These are phyloP conservation scores for Phoma sp. DNA, from an alignment of 2,329 filamentous ascomycete genomes.

Conservation along the genomic window DNA sequence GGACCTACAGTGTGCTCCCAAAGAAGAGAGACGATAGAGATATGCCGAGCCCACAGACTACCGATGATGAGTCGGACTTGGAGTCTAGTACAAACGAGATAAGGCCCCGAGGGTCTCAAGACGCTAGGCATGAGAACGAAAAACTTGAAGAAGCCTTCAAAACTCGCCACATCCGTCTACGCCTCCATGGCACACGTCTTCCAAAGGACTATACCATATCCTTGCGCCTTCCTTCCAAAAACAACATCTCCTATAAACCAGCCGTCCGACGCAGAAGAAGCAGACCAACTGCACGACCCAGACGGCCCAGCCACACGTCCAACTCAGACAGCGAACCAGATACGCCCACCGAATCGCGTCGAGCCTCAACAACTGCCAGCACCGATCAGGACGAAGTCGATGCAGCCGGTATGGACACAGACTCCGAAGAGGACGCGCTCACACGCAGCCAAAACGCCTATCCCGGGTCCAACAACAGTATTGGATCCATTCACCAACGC, in stretches of 20 bases:
- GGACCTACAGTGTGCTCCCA: constrained; percentile 52
- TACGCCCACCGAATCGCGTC: neutral
- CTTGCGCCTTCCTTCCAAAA: constrained; percentile 49
- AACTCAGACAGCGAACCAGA: neutral
- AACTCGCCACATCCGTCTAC: constrained; percentile 49
- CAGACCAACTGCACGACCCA: neutral
- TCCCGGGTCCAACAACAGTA: constrained; percentile 68
- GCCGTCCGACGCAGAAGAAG: constrained; percentile 26
- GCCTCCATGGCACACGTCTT: constrained; percentile 51
- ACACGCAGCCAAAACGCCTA: constrained; percentile 71
- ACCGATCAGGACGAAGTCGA: neutral
- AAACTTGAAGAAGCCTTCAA: constrained; percentile 51
- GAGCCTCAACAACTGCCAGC: neutral
- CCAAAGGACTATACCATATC: constrained; percentile 51
- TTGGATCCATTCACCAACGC: constrained; percentile 72
- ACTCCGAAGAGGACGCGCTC: constrained; percentile 40
- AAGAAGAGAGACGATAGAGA: constrained; percentile 18
- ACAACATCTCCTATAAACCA: constrained; percentile 29
- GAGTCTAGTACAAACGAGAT: too few relatives aligned
- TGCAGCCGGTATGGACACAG: constrained; percentile 51
- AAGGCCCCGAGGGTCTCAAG: too few relatives aligned
- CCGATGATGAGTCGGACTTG: constrained; percentile 21
- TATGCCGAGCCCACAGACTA: constrained; percentile 41
- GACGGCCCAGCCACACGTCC: neutral
- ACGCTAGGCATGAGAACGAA: constrained; percentile 37